Evolutionary conservation across 129 eudicot species (phyloP).

Genomic region (Lactuca saligna): DNA sequence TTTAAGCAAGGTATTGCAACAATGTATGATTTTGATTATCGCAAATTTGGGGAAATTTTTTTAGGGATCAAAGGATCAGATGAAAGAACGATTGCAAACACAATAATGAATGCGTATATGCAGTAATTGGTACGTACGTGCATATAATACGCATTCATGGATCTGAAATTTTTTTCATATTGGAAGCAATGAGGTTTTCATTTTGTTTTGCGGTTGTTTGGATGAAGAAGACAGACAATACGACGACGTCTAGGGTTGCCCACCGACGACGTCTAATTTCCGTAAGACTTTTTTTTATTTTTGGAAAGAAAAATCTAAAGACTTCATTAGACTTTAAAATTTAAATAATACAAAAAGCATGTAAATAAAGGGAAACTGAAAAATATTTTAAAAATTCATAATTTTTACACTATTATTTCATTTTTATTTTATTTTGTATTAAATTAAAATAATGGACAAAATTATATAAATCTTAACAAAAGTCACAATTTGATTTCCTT

Average conservation of each 20-base stretch:
- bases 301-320: background rate
- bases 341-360: background rate
- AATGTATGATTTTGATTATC: slow-evolving; percentile 19
- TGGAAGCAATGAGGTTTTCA: slow-evolving; percentile 24
- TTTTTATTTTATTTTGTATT: too few relatives aligned
- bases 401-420: too few relatives aligned
- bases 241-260: slow-evolving; percentile 37
- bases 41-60: slow-evolving; percentile 18
- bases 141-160: slow-evolving; percentile 16
- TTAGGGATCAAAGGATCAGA: background rate
- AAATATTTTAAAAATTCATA: too few relatives aligned
- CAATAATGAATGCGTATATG: slow-evolving; percentile 20
- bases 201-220: slow-evolving; percentile 30
- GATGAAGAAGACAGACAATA: slow-evolving; percentile 39
- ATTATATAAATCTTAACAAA: too few relatives aligned
- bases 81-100: slow-evolving; percentile 9
- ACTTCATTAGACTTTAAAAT: slow-evolving; percentile 6
- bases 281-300: background rate
- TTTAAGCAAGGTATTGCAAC: slow-evolving; percentile 35
- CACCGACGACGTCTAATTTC: slow-evolving; percentile 27
- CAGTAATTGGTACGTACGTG: slow-evolving; percentile 5
- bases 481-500: too few relatives aligned
- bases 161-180: slow-evolving; percentile 15
- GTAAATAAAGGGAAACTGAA: background rate
- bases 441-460: too few relatives aligned